These are phyloP conservation scores for Acer saccharum DNA, from an alignment of 345 rosid genomes.

Conservation along the genomic window DNA sequence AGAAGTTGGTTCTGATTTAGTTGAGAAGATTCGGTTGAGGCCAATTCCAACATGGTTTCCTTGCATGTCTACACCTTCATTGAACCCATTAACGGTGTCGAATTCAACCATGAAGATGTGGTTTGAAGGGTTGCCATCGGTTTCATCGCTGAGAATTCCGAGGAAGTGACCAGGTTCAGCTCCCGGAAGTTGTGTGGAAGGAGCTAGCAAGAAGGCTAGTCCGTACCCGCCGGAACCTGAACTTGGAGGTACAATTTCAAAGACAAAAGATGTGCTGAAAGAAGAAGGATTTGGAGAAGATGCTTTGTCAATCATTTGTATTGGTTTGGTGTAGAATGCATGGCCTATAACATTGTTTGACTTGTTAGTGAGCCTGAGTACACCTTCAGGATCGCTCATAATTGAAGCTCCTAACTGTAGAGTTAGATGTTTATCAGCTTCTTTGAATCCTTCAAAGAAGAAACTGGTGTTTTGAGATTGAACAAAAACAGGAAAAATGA, in stretches of 20 bases:
- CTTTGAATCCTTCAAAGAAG: constrained; percentile 49
- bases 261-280: constrained; percentile 56
- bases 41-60: constrained; percentile 58
- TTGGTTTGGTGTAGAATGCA: constrained; percentile 42
- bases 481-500: constrained; percentile 4
- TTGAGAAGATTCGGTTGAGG: constrained; percentile 50
- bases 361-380: constrained; percentile 47
- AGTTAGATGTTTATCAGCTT: neutral
- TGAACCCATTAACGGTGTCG: constrained; percentile 54
- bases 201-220: constrained; percentile 54
- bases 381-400: constrained; percentile 32
- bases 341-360: constrained; percentile 39
- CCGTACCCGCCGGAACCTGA: constrained; percentile 55
- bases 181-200: constrained; percentile 35
- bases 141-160: constrained; percentile 42
- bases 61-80: constrained; percentile 17
- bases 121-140: constrained; percentile 19
- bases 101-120: constrained; percentile 57
- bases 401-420: constrained; percentile 29
- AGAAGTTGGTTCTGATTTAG: neutral
- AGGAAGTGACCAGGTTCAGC: constrained; percentile 42
- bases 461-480: constrained; percentile 26
- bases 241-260: constrained; percentile 35
- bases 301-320: constrained; percentile 27
- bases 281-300: constrained; percentile 30